Evolutionary conservation across 441 rosid species (phyloP).

Genomic region (Pelargonium citronellum): DNA sequence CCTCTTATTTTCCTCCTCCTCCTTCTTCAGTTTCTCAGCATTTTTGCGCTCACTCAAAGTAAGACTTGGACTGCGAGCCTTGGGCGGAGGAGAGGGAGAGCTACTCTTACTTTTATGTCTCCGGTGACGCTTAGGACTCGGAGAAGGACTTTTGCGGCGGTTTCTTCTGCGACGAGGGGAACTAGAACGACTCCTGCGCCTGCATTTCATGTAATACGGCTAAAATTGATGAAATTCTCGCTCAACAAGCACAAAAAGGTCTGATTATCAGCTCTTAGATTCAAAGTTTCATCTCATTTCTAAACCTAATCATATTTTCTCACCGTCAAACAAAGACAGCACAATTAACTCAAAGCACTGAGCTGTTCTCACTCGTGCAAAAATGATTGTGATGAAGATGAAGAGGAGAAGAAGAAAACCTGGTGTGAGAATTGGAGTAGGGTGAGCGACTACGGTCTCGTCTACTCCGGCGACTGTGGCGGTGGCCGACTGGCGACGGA

Average conservation of each 20-base stretch:
- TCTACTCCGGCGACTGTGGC: constrained; percentile 36
- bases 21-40: constrained; percentile 57
- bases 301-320: too few relatives aligned
- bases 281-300: too few relatives aligned
- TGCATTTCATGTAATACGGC: constrained; percentile 28
- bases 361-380: too few relatives aligned
- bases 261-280: too few relatives aligned
- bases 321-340: too few relatives aligned
- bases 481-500: constrained; percentile 28
- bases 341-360: too few relatives aligned
- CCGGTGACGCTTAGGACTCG: constrained; percentile 50
- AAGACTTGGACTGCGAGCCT: constrained; percentile 57
- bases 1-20: constrained; percentile 84
- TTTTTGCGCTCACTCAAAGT: constrained; percentile 55
- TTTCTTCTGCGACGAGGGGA: constrained; percentile 39
- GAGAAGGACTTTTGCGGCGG: constrained; percentile 63
- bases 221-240: too few relatives aligned
- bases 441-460: constrained; percentile 32
- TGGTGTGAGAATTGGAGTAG: constrained; percentile 22
- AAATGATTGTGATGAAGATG: too few relatives aligned
- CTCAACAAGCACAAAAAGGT: too few relatives aligned
- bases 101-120: constrained; percentile 76
- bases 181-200: constrained; percentile 77
- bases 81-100: constrained; percentile 57
- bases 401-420: constrained; percentile 20